Evolutionary conservation across 202 grass and related monocot species (phyloP).

Genomic region (Dendrocalamus latiflorus): DNA sequence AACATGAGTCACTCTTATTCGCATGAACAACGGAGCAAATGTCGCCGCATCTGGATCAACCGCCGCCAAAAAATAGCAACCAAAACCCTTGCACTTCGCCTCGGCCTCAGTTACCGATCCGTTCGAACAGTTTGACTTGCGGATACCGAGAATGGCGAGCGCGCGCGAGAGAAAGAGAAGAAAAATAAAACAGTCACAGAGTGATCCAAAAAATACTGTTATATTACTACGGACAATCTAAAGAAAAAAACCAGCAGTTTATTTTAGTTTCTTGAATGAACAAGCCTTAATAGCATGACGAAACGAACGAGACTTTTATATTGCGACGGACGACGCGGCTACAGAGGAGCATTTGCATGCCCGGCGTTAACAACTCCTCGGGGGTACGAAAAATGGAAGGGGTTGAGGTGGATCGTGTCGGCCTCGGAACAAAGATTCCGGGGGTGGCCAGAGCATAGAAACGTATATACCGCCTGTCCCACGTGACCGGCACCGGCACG

Average conservation of each 20-base stretch:
- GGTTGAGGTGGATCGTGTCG: conserved; percentile 14
- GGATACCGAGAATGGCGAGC: not conserved
- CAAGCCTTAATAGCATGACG: not conserved
- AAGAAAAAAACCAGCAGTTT: too few relatives aligned
- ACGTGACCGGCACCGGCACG: conserved; percentile 24
- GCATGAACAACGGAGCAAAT: conserved; percentile 34
- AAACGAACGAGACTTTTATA: not conserved
- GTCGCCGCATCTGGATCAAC: conserved; percentile 40
- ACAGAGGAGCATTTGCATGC: not conserved
- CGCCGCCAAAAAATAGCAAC: not conserved
- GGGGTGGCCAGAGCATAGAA: conserved; percentile 37
- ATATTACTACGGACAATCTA: too few relatives aligned
- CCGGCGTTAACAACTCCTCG: conserved; percentile 14
- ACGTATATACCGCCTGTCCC: conserved; percentile 33
- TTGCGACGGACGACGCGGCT: not conserved
- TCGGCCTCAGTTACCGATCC: too few relatives aligned
- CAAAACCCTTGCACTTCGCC: not conserved
- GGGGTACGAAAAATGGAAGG: not conserved
- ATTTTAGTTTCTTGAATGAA: too few relatives aligned
- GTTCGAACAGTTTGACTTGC: conserved; percentile 22
- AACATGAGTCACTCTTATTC: not conserved
- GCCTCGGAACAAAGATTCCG: conserved; percentile 52
- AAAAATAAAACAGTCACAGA: not conserved
- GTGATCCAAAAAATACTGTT: not conserved
- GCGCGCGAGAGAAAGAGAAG: not conserved